phyloP scores from a whole-genome alignment of 2,329 filamentous ascomycete genomes.

The Colletotrichum karsti region DNA sequence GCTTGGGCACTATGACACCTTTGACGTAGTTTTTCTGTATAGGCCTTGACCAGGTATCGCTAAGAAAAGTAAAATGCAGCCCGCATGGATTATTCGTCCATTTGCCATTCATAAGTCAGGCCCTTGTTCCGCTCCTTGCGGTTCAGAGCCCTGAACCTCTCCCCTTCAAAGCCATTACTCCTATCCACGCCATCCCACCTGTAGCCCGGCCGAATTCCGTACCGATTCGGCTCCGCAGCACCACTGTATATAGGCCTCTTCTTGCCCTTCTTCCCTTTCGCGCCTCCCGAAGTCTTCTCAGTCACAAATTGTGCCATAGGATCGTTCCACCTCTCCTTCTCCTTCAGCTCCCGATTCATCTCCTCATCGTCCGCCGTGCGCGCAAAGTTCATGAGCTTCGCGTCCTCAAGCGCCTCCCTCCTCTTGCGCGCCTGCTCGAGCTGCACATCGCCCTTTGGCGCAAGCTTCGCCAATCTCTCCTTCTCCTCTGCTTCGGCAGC shows the following conservation, averaged over 20 bases:
- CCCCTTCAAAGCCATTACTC: conserved; percentile 90
- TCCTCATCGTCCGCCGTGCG: conserved; percentile 84
- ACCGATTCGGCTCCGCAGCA: conserved; percentile 86
- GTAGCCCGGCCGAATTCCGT: conserved; percentile 91
- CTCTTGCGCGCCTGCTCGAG: conserved; percentile 70
- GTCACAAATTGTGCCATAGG: conserved; percentile 84
- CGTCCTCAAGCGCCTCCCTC: conserved; percentile 78
- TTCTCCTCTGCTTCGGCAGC: conserved; percentile 74
- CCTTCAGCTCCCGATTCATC: conserved; percentile 85
- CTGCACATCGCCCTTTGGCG: conserved; percentile 88
- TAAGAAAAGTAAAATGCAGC: not conserved
- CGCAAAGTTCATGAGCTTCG: conserved; percentile 82
- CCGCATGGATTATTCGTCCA: conserved; percentile 74
- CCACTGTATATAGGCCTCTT: conserved; percentile 79
- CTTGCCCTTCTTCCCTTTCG: conserved; percentile 38
- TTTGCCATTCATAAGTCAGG: conserved; percentile 93
- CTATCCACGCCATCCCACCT: conserved; percentile 97
- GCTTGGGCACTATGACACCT: too few species aligned
- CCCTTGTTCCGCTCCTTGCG: conserved; percentile 78
- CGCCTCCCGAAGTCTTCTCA: conserved; percentile 48
- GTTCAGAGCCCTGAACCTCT: conserved; percentile 91
- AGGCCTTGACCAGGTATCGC: too few species aligned
- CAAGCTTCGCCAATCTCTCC: conserved; percentile 72
- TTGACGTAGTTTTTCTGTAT: not conserved
- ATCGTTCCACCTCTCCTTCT: conserved; percentile 87